Conservation (phyloP, 331 rosid species). For the Quercus tomentella region DNA sequence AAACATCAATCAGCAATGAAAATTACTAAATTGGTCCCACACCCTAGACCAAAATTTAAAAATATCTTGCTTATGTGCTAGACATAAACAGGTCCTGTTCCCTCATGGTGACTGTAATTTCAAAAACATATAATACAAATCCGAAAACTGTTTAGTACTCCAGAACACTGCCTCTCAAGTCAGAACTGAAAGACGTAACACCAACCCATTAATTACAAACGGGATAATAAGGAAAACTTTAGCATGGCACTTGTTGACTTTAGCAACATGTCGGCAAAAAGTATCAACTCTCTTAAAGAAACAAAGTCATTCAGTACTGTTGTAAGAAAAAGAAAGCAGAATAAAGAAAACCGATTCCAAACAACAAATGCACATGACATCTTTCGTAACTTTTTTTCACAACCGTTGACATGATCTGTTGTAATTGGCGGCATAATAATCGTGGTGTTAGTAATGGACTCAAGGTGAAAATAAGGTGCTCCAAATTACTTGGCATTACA, state of each 20-base stretch:
- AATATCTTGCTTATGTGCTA: not conserved
- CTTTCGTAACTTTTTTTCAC: no score
- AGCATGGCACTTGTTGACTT: not conserved
- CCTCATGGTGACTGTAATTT: not conserved
- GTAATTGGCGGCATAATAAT: no score
- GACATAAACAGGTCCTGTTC: not conserved
- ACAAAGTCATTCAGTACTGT: not conserved
- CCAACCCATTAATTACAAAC: not conserved
- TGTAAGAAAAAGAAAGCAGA: not conserved
- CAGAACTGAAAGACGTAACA: not conserved
- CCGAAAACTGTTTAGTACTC: no score
- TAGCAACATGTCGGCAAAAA: not conserved
- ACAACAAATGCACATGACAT: no score
- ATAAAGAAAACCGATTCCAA: not conserved
- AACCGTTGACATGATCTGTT: no score
- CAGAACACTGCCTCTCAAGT: not conserved
- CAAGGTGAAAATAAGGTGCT: no score
- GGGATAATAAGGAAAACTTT: not conserved
- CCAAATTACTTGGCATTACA: no score
- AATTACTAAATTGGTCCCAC: not conserved
- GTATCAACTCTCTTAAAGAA: not conserved
- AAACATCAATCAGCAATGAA: no score
- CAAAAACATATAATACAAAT: not conserved
- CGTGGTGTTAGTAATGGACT: no score
- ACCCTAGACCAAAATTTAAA: not conserved